Evolutionary conservation across 2,329 filamentous ascomycete genomes (phyloP).

Genomic region (Pseudophaeomoniella oleicola): DNA sequence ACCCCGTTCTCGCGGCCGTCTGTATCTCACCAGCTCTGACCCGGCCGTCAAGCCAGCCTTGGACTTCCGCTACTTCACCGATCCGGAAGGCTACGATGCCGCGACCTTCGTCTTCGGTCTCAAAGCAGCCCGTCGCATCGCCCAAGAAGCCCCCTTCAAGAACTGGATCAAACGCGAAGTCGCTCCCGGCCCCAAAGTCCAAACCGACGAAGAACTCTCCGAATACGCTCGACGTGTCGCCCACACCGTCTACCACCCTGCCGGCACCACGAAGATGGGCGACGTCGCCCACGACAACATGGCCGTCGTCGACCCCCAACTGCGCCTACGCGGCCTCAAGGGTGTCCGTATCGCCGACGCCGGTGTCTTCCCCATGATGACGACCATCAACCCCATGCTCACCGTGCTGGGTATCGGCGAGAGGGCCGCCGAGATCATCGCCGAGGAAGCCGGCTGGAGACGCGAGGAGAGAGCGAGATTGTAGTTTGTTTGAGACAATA

Average conservation of each 20-base stretch:
- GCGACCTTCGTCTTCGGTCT: conserved; percentile 66
- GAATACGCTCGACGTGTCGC: conserved; percentile 70
- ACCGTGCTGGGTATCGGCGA: conserved; percentile 76
- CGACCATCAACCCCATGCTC: conserved; percentile 79
- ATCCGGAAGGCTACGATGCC: conserved; percentile 72
- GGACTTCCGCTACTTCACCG: conserved; percentile 83
- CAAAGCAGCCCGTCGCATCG: conserved; percentile 62
- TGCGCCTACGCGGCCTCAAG: conserved; percentile 59
- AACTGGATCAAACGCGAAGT: conserved; percentile 73
- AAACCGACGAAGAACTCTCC: conserved; percentile 65
- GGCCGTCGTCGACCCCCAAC: conserved; percentile 65
- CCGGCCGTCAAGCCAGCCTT: conserved; percentile 66
- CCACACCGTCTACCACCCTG: conserved; percentile 83
- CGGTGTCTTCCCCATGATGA: conserved; percentile 77
- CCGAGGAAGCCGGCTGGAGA: conserved; percentile 55
- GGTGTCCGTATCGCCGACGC: conserved; percentile 71
- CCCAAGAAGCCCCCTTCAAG: conserved; percentile 61
- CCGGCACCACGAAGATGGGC: conserved; percentile 84
- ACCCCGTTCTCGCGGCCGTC: conserved; percentile 59
- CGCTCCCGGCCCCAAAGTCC: conserved; percentile 57
- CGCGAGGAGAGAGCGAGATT: conserved; percentile 38
- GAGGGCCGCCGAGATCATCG: conserved; percentile 70
- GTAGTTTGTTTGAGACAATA: too few relatives aligned
- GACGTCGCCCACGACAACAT: conserved; percentile 51
- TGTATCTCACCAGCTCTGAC: conserved; percentile 65